phyloP scores from a whole-genome alignment of 129 eudicot species.

The Saussurea involucrata region DNA sequence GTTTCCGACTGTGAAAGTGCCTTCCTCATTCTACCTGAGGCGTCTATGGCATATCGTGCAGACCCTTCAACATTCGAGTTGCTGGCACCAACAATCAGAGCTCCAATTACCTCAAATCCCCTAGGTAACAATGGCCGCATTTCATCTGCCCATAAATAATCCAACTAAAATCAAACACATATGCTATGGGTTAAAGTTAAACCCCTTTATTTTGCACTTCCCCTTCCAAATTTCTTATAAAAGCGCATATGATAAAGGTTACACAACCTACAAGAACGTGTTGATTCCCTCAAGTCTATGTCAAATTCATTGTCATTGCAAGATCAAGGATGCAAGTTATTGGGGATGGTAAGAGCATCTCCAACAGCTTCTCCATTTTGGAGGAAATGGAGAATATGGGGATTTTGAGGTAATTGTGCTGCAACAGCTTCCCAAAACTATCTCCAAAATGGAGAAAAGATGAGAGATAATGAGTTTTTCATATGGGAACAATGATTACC shows the following conservation, averaged over 20 bases:
- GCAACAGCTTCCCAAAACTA: no score
- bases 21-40: constrained; percentile 45
- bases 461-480: no score
- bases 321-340: background rate
- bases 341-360: background rate
- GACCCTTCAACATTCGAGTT: constrained; percentile 23
- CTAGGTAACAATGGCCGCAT: constrained; percentile 51
- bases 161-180: constrained; percentile 6
- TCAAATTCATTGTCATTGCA: constrained; percentile 6
- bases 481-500: no score
- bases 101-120: constrained; percentile 90
- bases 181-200: background rate
- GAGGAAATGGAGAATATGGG: no score
- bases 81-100: constrained; percentile 41
- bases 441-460: no score
- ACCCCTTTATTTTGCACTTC: background rate
- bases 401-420: no score
- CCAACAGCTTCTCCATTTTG: no score
- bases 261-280: background rate
- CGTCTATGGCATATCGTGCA: constrained; percentile 51
- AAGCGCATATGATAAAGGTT: background rate
- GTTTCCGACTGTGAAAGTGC: constrained; percentile 26
- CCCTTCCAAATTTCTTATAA: background rate
- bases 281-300: background rate
- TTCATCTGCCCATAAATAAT: constrained; percentile 47